Percentiles rank a stretch among this genome's conserved stretches.
Conservation (phyloP, 1,284 basidiomycete genomes). For the Sphagnurus paluster region DNA sequence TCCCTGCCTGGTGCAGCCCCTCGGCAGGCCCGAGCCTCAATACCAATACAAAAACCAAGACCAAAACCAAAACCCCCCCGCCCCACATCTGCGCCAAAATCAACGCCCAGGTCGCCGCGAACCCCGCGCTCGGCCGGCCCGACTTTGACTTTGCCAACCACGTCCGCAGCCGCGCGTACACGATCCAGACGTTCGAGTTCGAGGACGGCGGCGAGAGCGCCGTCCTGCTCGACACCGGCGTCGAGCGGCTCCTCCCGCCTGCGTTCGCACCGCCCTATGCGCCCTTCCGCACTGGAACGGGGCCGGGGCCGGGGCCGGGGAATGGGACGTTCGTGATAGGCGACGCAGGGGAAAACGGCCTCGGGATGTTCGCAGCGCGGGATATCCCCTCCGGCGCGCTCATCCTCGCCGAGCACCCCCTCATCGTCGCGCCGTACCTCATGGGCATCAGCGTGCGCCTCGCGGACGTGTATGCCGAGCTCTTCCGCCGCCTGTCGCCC, state of each 20-base stretch:
- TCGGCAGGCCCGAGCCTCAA: not conserved
- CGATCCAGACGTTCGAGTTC: constrained; percentile 23
- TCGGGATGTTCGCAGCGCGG: constrained; percentile 35
- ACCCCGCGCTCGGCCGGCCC: constrained; percentile 22
- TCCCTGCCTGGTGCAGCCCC: constrained; percentile 13
- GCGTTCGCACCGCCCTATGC: constrained; percentile 16
- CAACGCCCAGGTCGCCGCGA: constrained; percentile 25
- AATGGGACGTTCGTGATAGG: constrained; percentile 17
- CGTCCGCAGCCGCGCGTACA: constrained; percentile 27
- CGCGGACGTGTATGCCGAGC: constrained; percentile 25
- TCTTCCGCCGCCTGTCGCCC: constrained; percentile 27
- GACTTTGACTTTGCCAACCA: constrained; percentile 31
- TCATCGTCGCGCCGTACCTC: constrained; percentile 33
- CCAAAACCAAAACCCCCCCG: no score
- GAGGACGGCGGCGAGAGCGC: constrained; percentile 19
- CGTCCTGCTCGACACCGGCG: constrained; percentile 31
- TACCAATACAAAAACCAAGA: constrained; percentile 1
- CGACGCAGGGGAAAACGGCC: constrained; percentile 25
- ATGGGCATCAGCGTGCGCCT: constrained; percentile 23
- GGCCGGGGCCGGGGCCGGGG: no score
- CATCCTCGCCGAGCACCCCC: constrained; percentile 38
- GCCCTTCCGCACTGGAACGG: constrained; percentile 3
- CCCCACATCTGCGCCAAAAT: constrained; percentile 25
- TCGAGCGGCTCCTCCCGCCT: constrained; percentile 26
- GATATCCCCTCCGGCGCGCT: constrained; percentile 29